Percentiles rank a stretch among this genome's conserved stretches.
These are phyloP conservation scores for Amesomyces nigricolor DNA, from an alignment of 2,329 filamentous ascomycete genomes.

Conservation along the genomic window DNA sequence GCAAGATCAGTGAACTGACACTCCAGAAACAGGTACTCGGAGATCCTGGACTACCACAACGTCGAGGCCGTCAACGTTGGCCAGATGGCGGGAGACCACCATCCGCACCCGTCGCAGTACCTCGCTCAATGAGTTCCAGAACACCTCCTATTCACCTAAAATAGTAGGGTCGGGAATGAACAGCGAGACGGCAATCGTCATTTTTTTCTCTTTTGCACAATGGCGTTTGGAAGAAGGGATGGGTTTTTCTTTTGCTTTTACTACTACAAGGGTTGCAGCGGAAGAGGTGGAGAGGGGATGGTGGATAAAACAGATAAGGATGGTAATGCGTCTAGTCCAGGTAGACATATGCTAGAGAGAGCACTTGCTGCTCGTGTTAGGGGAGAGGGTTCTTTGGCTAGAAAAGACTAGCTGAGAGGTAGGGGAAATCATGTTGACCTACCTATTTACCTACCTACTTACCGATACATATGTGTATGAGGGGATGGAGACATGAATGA, in stretches of 20 bases:
- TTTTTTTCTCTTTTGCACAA: not conserved
- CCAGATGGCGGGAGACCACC: not conserved
- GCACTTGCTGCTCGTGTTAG: too few species aligned
- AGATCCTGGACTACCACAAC: constrained; percentile 98
- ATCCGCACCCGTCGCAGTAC: not conserved
- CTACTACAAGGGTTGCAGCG: not conserved
- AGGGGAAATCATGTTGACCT: too few species aligned
- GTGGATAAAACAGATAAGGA: too few species aligned
- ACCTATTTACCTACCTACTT: too few species aligned
- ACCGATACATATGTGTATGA: too few species aligned
- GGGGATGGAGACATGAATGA: too few species aligned
- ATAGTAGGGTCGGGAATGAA: too few species aligned
- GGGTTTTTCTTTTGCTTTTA: not conserved
- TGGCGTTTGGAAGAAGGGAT: constrained; percentile 3
- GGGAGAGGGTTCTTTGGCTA: too few species aligned
- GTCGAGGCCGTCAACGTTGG: constrained; percentile 54
- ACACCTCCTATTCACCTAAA: too few species aligned
- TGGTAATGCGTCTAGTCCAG: too few species aligned
- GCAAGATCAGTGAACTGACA: not conserved
- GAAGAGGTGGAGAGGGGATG: not conserved
- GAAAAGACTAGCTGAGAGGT: too few species aligned
- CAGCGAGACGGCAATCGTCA: not conserved
- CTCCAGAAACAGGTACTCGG: constrained; percentile 70
- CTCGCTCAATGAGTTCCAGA: constrained; percentile 2
- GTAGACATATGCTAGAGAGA: too few species aligned